Conservation (phyloP, 768 basidiomycete species). For the Trametes cubensis region DNA sequence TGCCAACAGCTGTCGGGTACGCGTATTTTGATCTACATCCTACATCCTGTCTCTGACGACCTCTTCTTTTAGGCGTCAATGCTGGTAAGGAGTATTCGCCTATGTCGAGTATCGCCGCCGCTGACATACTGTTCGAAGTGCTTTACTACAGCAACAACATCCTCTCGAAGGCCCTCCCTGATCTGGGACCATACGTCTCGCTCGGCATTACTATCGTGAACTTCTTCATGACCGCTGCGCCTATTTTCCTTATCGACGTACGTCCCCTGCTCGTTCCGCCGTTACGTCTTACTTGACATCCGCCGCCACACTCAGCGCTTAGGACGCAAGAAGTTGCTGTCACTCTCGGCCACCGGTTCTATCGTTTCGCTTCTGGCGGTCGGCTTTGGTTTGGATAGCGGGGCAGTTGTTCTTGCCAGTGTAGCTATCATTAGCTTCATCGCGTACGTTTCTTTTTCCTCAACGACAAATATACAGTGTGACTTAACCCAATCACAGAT, state of each 20-base stretch:
- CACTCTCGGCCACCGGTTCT: constrained; percentile 66
- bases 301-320: constrained; percentile 50
- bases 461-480: too few relatives aligned
- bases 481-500: too few relatives aligned
- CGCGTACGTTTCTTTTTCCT: constrained; percentile 72
- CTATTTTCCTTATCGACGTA: constrained; percentile 86
- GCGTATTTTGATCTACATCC: not conserved
- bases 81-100: constrained; percentile 51
- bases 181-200: constrained; percentile 79
- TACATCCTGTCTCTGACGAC: not conserved
- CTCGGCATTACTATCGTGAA: constrained; percentile 86
- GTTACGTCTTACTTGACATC: not conserved
- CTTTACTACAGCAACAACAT: constrained; percentile 93
- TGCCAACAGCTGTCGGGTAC: constrained; percentile 80
- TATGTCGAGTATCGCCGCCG: not conserved
- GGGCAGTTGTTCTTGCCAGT: constrained; percentile 63
- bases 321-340: constrained; percentile 73
- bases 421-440: constrained; percentile 79
- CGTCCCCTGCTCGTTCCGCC: constrained; percentile 17
- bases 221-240: constrained; percentile 80
- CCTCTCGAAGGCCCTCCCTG: constrained; percentile 76
- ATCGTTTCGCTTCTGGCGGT: constrained; percentile 65
- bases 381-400: constrained; percentile 70
- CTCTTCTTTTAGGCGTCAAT: constrained; percentile 61
- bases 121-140: constrained; percentile 45